A percentile compares a stretch with the other conserved stretches of the same genome.
phyloP scores from a whole-genome alignment of 2,329 filamentous ascomycete species.

The Cladosporium sp. region DNA sequence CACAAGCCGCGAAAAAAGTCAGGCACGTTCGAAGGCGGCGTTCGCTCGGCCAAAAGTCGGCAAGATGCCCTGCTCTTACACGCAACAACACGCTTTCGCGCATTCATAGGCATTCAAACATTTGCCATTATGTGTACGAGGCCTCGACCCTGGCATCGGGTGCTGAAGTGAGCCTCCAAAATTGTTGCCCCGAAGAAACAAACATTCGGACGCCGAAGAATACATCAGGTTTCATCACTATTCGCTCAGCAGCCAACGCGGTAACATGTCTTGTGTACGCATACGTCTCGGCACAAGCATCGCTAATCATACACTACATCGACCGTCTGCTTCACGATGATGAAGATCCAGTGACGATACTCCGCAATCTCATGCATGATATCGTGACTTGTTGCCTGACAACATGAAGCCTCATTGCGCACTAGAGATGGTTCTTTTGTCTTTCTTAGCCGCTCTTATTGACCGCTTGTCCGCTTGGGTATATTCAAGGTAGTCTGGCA shows the following conservation, averaged over 20 bases:
- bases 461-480: too few species aligned
- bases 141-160: background rate
- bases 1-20: conserved; percentile 3
- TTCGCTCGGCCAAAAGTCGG: conserved; percentile 2
- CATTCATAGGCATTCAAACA: background rate
- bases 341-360: background rate
- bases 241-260: background rate
- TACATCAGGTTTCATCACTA: background rate
- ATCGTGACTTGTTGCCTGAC: too few species aligned
- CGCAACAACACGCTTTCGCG: background rate
- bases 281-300: background rate
- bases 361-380: background rate
- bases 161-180: background rate
- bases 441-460: too few species aligned
- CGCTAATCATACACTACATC: background rate
- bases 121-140: background rate
- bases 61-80: background rate
- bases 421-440: too few species aligned
- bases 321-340: conserved; percentile 10
- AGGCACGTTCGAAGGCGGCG: background rate
- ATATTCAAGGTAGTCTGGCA: too few species aligned
- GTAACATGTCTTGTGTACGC: background rate
- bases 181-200: background rate
- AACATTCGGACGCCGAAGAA: background rate
- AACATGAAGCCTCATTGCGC: too few species aligned